Percentiles rank a stretch among this genome's conserved stretches.
These are phyloP conservation scores for Microbotryomycetes sp. DNA, from an alignment of 1,284 basidiomycete genomes.

Conservation along the genomic window DNA sequence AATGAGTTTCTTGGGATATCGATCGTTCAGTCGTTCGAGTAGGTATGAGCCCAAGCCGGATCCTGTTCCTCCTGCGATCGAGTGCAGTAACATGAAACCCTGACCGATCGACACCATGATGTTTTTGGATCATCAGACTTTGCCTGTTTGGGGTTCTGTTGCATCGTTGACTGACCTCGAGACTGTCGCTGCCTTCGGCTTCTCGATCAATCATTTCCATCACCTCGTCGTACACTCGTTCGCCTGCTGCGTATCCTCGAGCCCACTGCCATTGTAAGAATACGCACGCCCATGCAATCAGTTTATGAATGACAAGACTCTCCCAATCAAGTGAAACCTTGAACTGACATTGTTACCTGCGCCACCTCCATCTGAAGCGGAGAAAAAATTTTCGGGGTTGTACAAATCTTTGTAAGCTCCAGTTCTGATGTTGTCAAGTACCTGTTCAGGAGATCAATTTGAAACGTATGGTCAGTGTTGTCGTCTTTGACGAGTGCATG, in stretches of 20 bases:
- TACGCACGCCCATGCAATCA: not conserved
- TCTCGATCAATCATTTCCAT: constrained; percentile 99
- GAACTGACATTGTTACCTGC: constrained; percentile 75
- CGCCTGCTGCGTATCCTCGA: constrained; percentile 61
- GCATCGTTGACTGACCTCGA: constrained; percentile 61
- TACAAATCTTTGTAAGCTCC: constrained; percentile 91
- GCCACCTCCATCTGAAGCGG: constrained; percentile 91
- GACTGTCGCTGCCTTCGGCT: constrained; percentile 93
- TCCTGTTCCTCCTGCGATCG: constrained; percentile 96
- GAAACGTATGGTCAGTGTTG: not conserved
- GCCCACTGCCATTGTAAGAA: constrained; percentile 18
- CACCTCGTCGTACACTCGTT: constrained; percentile 89
- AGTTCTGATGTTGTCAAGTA: constrained; percentile 88
- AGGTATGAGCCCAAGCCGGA: constrained; percentile 96
- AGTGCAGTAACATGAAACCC: constrained; percentile 99
- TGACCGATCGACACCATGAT: too few relatives aligned
- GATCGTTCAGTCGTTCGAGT: constrained; percentile 92
- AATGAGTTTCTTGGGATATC: constrained; percentile 97
- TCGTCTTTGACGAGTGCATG: not conserved
- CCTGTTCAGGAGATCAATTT: constrained; percentile 50
- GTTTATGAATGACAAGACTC: too few relatives aligned
- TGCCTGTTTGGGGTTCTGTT: not conserved
- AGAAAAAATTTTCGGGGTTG: constrained; percentile 97
- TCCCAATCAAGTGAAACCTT: not conserved
- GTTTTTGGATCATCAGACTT: not conserved